A percentile compares a stretch with the other conserved stretches of the same genome.
Evolutionary conservation across 371 early-diverging fungal species (phyloP).

Genomic region (Syncephalastrum monosporum): DNA sequence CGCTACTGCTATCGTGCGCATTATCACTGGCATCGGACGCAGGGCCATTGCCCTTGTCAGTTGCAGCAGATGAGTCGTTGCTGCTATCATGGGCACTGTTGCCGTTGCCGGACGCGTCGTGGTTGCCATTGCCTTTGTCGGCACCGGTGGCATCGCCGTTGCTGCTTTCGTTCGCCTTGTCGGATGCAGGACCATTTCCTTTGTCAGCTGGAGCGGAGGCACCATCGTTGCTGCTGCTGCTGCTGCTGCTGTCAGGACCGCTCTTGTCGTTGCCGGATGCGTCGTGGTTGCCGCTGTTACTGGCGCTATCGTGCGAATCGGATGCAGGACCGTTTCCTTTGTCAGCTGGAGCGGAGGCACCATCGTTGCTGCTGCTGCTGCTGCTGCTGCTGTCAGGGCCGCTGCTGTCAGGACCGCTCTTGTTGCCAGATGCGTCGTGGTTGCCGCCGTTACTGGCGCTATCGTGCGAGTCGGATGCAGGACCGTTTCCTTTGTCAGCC

Average conservation of each 20-base stretch:
- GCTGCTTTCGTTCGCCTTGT: not conserved
- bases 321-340: not conserved
- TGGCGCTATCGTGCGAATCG: too few relatives aligned
- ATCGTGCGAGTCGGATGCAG: not conserved
- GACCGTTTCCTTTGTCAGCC: not conserved
- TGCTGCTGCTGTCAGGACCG: not conserved
- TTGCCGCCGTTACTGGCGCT: not conserved
- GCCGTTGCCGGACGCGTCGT: not conserved
- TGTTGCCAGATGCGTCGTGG: not conserved
- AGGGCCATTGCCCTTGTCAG: not conserved
- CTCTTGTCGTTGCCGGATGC: not conserved
- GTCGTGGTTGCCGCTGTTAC: not conserved
- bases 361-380: not conserved
- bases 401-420: not conserved
- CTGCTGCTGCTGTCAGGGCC: too few relatives aligned
- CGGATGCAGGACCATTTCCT: not conserved
- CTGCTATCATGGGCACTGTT: not conserved
- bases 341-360: not conserved
- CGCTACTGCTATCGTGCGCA: not conserved
- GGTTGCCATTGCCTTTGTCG: not conserved
- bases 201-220: not conserved
- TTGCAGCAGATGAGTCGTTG: not conserved
- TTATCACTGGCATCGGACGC: not conserved
- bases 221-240: constrained; percentile 2
- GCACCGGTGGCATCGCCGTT: not conserved